Base-by-base conservation (phyloP, 306 rosid species). In the Medicago ruthenica region DNA sequence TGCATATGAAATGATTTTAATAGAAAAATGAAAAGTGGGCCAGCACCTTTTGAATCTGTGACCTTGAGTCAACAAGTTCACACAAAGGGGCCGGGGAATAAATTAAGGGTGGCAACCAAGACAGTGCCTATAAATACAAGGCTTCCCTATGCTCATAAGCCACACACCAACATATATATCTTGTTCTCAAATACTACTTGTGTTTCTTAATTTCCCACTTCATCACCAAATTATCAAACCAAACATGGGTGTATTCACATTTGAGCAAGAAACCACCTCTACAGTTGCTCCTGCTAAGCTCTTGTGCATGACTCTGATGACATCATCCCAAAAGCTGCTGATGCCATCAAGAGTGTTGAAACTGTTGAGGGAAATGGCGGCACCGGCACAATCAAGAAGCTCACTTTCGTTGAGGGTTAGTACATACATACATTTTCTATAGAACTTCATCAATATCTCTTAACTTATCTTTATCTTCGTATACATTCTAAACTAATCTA, bases 191-290 rank as follows among this genome's bases (percentile, higher is more conserved):
- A 53, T 15, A 48, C 15, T 15, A 9, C 1, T 50, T 4, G 8
- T 50, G 20, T n/a, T 50, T 11, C 12, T 13, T 45, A 22, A 4
- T 18, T 64, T n/a, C 10, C 9, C 2, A 39, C 10, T 7, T 62
- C 15, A 0, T 63, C 7, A 37, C 44, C 47, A 63, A 36, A 37
- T 11, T 39, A 16, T 9, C 36, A 21, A 21, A 67, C 2, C 7
- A 22, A 77, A 4, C 79, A 91, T 86, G 94, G 97, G 91, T 71
- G 87, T 84, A 1, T 83, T 65, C 71, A 80, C 80, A 7, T 80
- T 67, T 17, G 87, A 83, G 61, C 2, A 69, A 0, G 86, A 87
- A 20, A 70, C 13, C 72, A 66, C 70, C 34, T 84, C 92, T 0
- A 24, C 74, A 1, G 55, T 86, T 7, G 54, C 89, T 1, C 84